Evolutionary conservation across 1,284 basidiomycete species (phyloP).

Genomic region (Ustilago loliicola): DNA sequence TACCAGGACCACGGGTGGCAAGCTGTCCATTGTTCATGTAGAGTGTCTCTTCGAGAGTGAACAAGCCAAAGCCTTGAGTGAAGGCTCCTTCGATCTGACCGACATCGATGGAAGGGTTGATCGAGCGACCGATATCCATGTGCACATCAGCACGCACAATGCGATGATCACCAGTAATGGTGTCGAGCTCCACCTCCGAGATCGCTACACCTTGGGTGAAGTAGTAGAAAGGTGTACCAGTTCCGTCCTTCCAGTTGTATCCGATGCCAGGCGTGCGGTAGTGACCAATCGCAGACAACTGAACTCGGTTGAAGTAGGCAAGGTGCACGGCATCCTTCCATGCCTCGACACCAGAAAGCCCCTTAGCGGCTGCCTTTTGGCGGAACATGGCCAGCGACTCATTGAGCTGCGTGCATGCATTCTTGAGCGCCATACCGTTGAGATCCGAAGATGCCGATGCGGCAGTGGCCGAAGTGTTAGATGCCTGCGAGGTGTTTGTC

Average conservation of each 20-base stretch:
- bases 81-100: constrained; percentile 70
- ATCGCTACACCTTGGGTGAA: constrained; percentile 66
- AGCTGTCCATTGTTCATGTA: constrained; percentile 69
- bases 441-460: constrained; percentile 58
- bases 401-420: constrained; percentile 71
- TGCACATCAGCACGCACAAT: constrained; percentile 64
- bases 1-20: constrained; percentile 69
- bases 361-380: constrained; percentile 34
- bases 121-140: constrained; percentile 70
- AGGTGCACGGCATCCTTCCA: constrained; percentile 64
- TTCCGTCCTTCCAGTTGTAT: constrained; percentile 66
- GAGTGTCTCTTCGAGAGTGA: constrained; percentile 70
- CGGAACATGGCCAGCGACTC: constrained; percentile 59
- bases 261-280: constrained; percentile 70
- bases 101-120: constrained; percentile 71
- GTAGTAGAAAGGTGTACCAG: constrained; percentile 67
- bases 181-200: constrained; percentile 70
- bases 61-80: constrained; percentile 64
- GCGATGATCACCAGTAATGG: constrained; percentile 69
- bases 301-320: constrained; percentile 69
- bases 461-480: constrained; percentile 70
- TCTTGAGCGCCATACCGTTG: constrained; percentile 66
- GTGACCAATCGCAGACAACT: constrained; percentile 69
- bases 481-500: constrained; percentile 68
- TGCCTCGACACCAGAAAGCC: constrained; percentile 43